These are phyloP conservation scores for Syzygium oleosum DNA, from an alignment of 345 rosid species.

Conservation along the genomic window DNA sequence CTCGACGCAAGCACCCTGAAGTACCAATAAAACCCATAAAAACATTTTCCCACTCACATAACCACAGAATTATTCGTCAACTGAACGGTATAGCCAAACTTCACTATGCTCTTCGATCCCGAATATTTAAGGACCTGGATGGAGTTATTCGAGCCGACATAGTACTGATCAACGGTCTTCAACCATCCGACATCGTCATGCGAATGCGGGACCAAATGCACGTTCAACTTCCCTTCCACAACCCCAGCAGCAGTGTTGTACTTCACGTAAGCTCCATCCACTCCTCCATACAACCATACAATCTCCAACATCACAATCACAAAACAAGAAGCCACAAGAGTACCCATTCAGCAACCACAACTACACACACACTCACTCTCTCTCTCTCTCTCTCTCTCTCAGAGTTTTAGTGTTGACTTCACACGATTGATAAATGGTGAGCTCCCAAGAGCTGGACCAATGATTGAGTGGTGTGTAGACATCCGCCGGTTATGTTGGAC, in stretches of 20 bases:
- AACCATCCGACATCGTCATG: slow-evolving; percentile 90
- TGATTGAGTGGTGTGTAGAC: neutral
- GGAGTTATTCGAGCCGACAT: slow-evolving; percentile 58
- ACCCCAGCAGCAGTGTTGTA: slow-evolving; percentile 46
- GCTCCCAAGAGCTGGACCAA: neutral
- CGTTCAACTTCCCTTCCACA: slow-evolving; percentile 58
- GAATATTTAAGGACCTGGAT: slow-evolving; percentile 41
- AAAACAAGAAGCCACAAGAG: neutral
- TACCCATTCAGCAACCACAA: neutral
- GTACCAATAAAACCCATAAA: neutral
- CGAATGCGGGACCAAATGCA: slow-evolving; percentile 80
- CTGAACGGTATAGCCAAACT: neutral
- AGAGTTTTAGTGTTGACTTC: neutral
- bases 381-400: neutral
- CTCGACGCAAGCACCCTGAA: slow-evolving; percentile 76
- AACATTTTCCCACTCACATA: neutral
- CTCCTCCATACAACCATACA: slow-evolving; percentile 9
- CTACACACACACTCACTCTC: neutral
- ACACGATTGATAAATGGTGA: neutral
- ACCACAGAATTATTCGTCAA: neutral
- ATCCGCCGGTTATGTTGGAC: neutral
- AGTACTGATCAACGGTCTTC: slow-evolving; percentile 82
- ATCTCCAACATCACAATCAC: slow-evolving; percentile 4
- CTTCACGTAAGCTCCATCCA: slow-evolving; percentile 31
- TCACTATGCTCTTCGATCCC: neutral